Conservation (phyloP, 805 yeast genomes). For the Wickerhamomyces kurtzmanii region DNA sequence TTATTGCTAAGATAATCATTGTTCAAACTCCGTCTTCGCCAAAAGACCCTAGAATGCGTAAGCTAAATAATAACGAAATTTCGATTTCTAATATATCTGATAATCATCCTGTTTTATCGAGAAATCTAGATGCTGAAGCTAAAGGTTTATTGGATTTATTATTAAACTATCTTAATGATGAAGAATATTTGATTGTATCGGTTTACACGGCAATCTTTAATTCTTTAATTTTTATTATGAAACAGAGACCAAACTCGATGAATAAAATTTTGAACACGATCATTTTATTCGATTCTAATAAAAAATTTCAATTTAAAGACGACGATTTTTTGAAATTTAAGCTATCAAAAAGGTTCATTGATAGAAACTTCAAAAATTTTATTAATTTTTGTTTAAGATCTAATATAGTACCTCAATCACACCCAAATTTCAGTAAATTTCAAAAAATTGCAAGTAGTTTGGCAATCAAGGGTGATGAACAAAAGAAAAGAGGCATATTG, state of each 20-base stretch:
- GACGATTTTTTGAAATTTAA: slow-evolving; percentile 32
- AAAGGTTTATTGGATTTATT: slow-evolving; percentile 58
- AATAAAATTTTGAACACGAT: slow-evolving; percentile 47
- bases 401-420: slow-evolving; percentile 15
- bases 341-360: slow-evolving; percentile 51
- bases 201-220: slow-evolving; percentile 60
- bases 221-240: slow-evolving; percentile 51
- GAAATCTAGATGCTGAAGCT: slow-evolving; percentile 61
- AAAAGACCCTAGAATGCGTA: slow-evolving; percentile 17
- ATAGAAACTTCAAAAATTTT: slow-evolving; percentile 42
- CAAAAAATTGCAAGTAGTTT: slow-evolving; percentile 12
- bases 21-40: slow-evolving; percentile 36
- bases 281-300: slow-evolving; percentile 50
- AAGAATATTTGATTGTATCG: slow-evolving; percentile 44
- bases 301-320: slow-evolving; percentile 37
- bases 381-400: slow-evolving; percentile 29
- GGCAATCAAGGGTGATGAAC: slow-evolving; percentile 15
- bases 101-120: slow-evolving; percentile 58
- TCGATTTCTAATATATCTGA: slow-evolving; percentile 12
- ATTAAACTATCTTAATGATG: slow-evolving; percentile 44
- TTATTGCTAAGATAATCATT: slow-evolving; percentile 49
- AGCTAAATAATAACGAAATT: slow-evolving; percentile 12
- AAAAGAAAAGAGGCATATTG: slow-evolving; percentile 16
- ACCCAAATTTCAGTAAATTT: slow-evolving; percentile 9
- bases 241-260: slow-evolving; percentile 52